Conservation (phyloP, 768 basidiomycete genomes). For the Suillus spraguei region DNA sequence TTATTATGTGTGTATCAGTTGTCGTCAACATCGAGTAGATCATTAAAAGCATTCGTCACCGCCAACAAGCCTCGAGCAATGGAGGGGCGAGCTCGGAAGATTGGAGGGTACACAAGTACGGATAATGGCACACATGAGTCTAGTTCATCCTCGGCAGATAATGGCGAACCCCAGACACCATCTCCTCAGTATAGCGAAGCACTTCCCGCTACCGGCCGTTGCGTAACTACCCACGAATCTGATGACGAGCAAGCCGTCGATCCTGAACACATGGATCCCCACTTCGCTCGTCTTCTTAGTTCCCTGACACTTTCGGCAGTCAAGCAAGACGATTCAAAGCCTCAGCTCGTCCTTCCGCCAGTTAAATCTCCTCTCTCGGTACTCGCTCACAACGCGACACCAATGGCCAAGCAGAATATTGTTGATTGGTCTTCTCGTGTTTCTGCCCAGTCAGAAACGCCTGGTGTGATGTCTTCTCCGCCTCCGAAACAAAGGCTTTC, state of each 20-base stretch:
- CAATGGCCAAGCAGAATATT: constrained; percentile 20
- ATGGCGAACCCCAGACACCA: constrained; percentile 62
- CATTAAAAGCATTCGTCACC: constrained; percentile 66
- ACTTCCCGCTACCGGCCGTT: constrained; percentile 23
- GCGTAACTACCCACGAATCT: constrained; percentile 32
- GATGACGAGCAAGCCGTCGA: constrained; percentile 32
- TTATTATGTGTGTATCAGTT: constrained; percentile 3
- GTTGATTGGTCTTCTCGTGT: constrained; percentile 37
- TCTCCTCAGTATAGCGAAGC: constrained; percentile 59
- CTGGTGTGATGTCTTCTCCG: constrained; percentile 12
- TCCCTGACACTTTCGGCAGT: constrained; percentile 60
- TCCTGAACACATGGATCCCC: constrained; percentile 56
- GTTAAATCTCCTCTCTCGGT: constrained; percentile 9
- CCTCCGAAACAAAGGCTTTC: constrained; percentile 15
- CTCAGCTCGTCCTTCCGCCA: constrained; percentile 11
- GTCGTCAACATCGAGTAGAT: constrained; percentile 19
- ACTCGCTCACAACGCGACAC: constrained; percentile 10
- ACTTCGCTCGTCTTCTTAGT: constrained; percentile 68
- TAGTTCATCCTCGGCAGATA: constrained; percentile 67
- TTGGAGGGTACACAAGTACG: constrained; percentile 23
- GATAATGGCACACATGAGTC: constrained; percentile 54
- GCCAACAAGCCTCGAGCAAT: constrained; percentile 57
- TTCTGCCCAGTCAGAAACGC: constrained; percentile 23
- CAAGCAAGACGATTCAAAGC: constrained; percentile 28
- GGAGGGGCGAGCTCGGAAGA: constrained; percentile 39